Conservation (phyloP, 306 rosid genomes). For the Cucumis hystrix region DNA sequence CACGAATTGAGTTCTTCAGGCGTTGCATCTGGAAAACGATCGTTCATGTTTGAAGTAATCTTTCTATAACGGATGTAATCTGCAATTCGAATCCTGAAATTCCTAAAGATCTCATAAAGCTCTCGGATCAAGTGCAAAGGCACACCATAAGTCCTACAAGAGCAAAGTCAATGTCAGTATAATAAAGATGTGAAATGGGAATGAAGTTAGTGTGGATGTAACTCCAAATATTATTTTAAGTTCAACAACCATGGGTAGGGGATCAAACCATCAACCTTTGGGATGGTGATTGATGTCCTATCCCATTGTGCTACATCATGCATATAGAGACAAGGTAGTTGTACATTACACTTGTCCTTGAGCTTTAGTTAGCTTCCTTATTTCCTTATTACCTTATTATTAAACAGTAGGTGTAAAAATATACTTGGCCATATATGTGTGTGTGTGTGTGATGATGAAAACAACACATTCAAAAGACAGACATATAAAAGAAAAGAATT, state of each 20-base stretch:
- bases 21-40: conserved; percentile 92
- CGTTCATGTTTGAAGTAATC: conserved; percentile 98
- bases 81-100: conserved; percentile 74
- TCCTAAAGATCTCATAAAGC: conserved; percentile 96
- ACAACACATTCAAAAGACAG: background rate
- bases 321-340: background rate
- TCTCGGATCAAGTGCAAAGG: conserved; percentile 96
- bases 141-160: conserved; percentile 71
- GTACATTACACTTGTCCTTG: background rate
- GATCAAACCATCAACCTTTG: background rate
- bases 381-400: background rate
- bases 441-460: too few species aligned
- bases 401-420: background rate
- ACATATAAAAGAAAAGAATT: background rate
- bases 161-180: conserved; percentile 2
- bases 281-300: background rate
- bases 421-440: background rate
- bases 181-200: conserved; percentile 7
- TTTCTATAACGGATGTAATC: conserved; percentile 88
- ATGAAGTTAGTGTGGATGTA: background rate
- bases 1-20: conserved; percentile 90
- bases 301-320: too few species aligned
- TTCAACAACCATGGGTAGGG: too few species aligned
- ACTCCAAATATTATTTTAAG: background rate
- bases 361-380: background rate